Evolutionary conservation across 495 filamentous ascomycete genomes (phyloP).

Genomic region (Copromyces sp.): DNA sequence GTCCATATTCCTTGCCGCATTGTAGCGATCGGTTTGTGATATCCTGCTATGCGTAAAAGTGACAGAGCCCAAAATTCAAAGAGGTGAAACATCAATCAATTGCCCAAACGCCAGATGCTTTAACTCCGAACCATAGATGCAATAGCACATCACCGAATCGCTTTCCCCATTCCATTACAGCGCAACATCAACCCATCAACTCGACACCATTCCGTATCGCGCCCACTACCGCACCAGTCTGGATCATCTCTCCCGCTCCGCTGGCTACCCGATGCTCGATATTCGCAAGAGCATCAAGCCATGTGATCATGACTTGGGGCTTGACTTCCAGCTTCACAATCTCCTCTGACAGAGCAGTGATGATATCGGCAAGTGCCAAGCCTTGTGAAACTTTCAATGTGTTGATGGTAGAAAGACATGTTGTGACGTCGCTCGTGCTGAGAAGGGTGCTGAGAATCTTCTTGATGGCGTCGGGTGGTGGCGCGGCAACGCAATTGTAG

Average conservation of each 20-base stretch:
- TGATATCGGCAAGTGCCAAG: conserved; percentile 87
- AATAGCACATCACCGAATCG: not conserved
- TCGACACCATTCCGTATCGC: conserved; percentile 82
- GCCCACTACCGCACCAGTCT: conserved; percentile 87
- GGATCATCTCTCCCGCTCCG: conserved; percentile 78
- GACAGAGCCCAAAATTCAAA: too few species aligned
- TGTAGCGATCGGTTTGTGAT: not conserved
- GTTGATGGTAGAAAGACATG: conserved; percentile 77
- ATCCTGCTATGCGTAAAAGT: too few species aligned
- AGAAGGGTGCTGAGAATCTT: conserved; percentile 77
- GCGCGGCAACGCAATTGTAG: conserved; percentile 95
- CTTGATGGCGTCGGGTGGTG: conserved; percentile 80
- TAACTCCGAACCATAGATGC: not conserved
- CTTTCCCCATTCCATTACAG: not conserved
- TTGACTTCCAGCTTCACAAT: conserved; percentile 76
- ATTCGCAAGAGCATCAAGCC: conserved; percentile 86
- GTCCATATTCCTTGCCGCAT: not conserved
- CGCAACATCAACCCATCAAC: conserved; percentile 36
- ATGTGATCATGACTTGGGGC: conserved; percentile 74
- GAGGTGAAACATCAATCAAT: not conserved
- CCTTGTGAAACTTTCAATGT: conserved; percentile 76
- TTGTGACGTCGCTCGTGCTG: conserved; percentile 71
- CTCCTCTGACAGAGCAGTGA: conserved; percentile 75
- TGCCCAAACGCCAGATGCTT: not conserved
- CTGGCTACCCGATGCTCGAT: conserved; percentile 85